Evolutionary conservation across 768 basidiomycete genomes (phyloP).

Genomic region (Rhizopogon salebrosus): DNA sequence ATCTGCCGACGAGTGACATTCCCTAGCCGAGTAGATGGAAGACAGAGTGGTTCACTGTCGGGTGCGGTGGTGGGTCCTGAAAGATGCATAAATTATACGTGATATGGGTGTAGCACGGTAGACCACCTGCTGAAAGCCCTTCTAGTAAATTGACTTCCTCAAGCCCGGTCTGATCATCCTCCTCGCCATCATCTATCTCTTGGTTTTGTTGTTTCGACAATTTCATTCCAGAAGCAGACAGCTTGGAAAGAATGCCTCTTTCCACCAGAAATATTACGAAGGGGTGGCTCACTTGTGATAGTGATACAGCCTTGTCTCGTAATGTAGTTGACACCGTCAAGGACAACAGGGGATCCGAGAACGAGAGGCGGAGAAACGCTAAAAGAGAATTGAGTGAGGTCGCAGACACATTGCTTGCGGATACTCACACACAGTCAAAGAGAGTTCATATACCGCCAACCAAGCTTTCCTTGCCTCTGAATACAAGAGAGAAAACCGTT

Average conservation of each 20-base stretch:
- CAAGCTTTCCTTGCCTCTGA: constrained; percentile 55
- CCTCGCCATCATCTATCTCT: constrained; percentile 25
- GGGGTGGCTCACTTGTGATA: constrained; percentile 33
- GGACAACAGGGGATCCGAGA: constrained; percentile 73
- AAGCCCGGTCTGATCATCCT: constrained; percentile 41
- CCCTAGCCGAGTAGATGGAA: constrained; percentile 72
- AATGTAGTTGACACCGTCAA: constrained; percentile 83
- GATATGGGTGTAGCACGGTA: background rate
- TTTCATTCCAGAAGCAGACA: constrained; percentile 2
- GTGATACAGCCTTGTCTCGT: constrained; percentile 65
- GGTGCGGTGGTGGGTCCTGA: constrained; percentile 43
- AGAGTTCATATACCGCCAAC: constrained; percentile 77
- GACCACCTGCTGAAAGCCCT: constrained; percentile 59
- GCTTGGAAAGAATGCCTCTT: constrained; percentile 12
- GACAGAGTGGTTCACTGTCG: constrained; percentile 31
- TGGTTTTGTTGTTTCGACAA: background rate
- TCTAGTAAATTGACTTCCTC: constrained; percentile 67
- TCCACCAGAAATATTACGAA: constrained; percentile 24
- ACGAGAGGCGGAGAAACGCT: constrained; percentile 73
- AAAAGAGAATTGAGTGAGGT: constrained; percentile 5
- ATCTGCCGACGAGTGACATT: constrained; percentile 60
- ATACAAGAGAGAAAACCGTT: constrained; percentile 65
- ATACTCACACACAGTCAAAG: constrained; percentile 72
- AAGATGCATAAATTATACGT: background rate
- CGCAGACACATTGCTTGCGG: background rate